These are phyloP conservation scores for Streptanthus diversifolius DNA, from an alignment of 345 rosid genomes.

Conservation along the genomic window DNA sequence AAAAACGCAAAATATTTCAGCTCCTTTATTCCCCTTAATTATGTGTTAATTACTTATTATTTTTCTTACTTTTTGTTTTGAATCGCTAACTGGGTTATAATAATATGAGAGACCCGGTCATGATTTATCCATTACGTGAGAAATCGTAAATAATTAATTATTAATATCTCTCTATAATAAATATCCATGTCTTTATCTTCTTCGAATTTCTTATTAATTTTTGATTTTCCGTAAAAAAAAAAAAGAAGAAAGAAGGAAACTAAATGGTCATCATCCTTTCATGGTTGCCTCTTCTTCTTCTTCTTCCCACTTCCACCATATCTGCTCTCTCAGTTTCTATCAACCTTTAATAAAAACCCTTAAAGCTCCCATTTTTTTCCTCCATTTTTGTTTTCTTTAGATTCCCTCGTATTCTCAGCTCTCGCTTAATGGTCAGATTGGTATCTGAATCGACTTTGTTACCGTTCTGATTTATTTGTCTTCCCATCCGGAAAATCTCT, in stretches of 20 bases:
- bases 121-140: conserved; percentile 15
- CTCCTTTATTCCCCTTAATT: background rate
- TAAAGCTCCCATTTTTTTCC: background rate
- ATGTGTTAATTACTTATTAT: background rate
- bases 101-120: conserved; percentile 1
- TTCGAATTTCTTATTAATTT: background rate
- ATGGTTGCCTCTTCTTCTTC: conserved; percentile 30
- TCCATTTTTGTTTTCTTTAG: background rate
- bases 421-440: background rate
- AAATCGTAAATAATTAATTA: background rate
- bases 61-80: background rate
- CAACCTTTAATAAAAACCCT: background rate
- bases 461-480: background rate
- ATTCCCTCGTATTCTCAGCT: background rate
- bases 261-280: conserved; percentile 26
- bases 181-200: conserved; percentile 18
- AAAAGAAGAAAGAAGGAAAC: background rate
- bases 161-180: background rate
- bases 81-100: background rate
- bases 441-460: conserved; percentile 21
- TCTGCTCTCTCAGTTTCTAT: conserved; percentile 20
- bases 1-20: background rate
- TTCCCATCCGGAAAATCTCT: background rate
- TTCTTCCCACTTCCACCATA: conserved; percentile 26
- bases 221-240: background rate